These are phyloP conservation scores for Quercus lobata DNA, from an alignment of 331 rosid genomes.

Conservation along the genomic window DNA sequence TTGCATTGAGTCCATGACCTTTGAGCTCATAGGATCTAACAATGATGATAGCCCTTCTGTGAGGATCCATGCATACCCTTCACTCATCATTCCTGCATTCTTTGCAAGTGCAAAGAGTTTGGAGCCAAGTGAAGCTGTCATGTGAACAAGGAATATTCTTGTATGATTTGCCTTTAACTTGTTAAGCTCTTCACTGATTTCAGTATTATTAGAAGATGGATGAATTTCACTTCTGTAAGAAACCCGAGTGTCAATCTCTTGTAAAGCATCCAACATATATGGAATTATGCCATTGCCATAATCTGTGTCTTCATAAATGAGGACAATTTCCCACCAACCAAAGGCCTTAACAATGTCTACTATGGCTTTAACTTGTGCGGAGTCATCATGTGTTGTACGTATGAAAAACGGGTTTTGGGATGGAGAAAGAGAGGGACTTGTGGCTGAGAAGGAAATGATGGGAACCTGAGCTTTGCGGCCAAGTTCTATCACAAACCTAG, in stretches of 20 bases:
- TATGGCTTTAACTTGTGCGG: constrained; percentile 28
- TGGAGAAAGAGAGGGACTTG: constrained; percentile 29
- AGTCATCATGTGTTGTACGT: constrained; percentile 18
- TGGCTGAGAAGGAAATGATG: constrained; percentile 18
- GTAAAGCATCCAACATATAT: constrained; percentile 10
- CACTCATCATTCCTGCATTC: constrained; percentile 12
- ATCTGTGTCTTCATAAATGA: constrained; percentile 21
- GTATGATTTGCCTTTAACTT: background rate
- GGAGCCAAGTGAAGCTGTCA: background rate
- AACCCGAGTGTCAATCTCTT: constrained; percentile 2
- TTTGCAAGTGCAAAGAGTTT: constrained; percentile 12
- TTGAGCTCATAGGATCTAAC: constrained; percentile 2
- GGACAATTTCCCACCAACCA: constrained; percentile 27
- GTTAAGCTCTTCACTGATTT: constrained; percentile 1
- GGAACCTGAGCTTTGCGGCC: constrained; percentile 19
- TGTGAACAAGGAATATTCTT: constrained; percentile 24
- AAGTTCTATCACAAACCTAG: constrained; percentile 10
- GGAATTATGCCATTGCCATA: constrained; percentile 23
- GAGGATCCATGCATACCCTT: constrained; percentile 23
- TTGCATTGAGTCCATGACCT: constrained; percentile 16
- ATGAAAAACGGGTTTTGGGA: background rate
- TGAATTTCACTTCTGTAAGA: constrained; percentile 10
- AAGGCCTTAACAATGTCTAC: constrained; percentile 17
- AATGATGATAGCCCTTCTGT: constrained; percentile 16
- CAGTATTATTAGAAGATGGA: background rate